Base-by-base conservation (phyloP, 345 rosid genomes). In the Corchorus capsularis region DNA sequence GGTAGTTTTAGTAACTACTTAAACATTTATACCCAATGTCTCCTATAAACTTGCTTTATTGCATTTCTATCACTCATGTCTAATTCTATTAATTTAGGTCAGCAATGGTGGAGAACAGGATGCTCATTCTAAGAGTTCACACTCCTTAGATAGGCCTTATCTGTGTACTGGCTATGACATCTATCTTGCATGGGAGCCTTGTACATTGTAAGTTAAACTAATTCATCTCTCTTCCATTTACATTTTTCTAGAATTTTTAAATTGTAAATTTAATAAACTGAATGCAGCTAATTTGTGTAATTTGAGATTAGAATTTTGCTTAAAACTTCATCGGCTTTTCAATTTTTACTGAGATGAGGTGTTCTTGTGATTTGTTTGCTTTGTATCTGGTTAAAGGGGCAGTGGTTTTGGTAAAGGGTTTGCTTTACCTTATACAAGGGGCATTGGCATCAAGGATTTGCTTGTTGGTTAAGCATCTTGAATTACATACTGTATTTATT, bases 161-260 rank as follows among this genome's bases (percentile, higher is more conserved):
- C 85, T 95, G 13, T 93, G 98, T 75, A 95, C 97, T 65, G 99
- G 97, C 68, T 87, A 85, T 75, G 98, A 95, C 83, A 88, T 92
- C 78, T 93, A 83, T 83, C 86, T 93, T 62, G 87, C 85, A 57
- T 93, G 96, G 91, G 96, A 93, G 82, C 97, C 97, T 49, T 93
- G 97, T 85, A 71, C 83, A 27, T 90, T 95, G 99, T 95, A 84
- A 89, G 96, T 79, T 66, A 22, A 77, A 52, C 46, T 47, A 59
- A 50, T 46, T 50, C 19, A 37, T 43, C 22, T n/a, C 16, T 46
- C 20, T 68, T 39, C 54, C 19, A 60, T 22, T 50, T 50, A 72
- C 1, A 46, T 55, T 39, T 49, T 63, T 19, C 62, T 1, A 1
- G 64, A 47, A 39, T 63, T 68, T 14, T 32, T 5, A 8, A 65